phyloP scores from a whole-genome alignment of 2,329 filamentous ascomycete species.

The Capronia epimyces region DNA sequence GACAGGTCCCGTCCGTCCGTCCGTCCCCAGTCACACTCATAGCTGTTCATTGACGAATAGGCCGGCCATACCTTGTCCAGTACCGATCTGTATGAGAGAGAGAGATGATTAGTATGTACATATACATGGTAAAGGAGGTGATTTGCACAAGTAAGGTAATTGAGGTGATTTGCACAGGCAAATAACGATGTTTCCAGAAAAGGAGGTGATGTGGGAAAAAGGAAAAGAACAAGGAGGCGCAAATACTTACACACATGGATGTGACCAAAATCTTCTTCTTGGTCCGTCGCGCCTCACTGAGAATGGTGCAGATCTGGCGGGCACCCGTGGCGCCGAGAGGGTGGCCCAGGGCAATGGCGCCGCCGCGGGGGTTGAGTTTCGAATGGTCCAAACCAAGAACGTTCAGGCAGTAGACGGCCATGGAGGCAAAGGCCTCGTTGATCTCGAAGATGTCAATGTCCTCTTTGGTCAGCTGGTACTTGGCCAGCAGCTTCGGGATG shows the following conservation, averaged over 20 bases:
- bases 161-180: neutral
- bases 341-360: constrained; percentile 87
- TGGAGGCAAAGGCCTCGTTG: constrained; percentile 96
- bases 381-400: constrained; percentile 58
- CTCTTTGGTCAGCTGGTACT: constrained; percentile 69
- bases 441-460: constrained; percentile 89
- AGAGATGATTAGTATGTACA: neutral
- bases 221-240: neutral
- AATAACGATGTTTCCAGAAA: neutral
- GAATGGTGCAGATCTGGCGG: constrained; percentile 81
- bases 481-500: constrained; percentile 73
- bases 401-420: constrained; percentile 90
- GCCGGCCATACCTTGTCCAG: constrained; percentile 62
- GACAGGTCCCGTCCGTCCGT: too few species aligned
- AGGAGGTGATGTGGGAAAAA: neutral
- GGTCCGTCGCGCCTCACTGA: constrained; percentile 75
- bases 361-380: constrained; percentile 87
- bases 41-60: constrained; percentile 60
- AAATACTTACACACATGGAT: constrained; percentile 63
- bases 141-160: too few species aligned
- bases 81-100: constrained; percentile 46
- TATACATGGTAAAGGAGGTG: too few species aligned
- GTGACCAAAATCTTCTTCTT: constrained; percentile 90
- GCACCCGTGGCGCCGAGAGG: constrained; percentile 85
- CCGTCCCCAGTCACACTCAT: too few species aligned